Base-by-base conservation (phyloP, 1,284 basidiomycete species). In the Trichosporon sp. region DNA sequence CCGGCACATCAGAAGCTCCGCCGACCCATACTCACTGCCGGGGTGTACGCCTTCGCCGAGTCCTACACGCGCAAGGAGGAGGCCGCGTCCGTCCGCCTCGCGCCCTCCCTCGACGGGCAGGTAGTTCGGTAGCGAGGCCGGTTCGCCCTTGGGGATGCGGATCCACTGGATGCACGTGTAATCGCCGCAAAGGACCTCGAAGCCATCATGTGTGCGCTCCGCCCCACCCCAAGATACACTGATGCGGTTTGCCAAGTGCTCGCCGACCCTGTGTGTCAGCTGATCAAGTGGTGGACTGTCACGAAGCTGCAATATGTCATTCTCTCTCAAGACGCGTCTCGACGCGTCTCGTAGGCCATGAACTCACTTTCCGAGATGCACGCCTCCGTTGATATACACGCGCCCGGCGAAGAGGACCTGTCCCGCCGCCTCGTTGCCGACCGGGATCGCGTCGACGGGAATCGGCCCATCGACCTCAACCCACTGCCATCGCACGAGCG, bases 281-380 rank as follows among this genome's bases (percentile, higher is more conserved):
- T 14, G 3, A 44, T 6, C 1, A n/a, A n/a, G 14, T 36, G 7
- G 1, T 1, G 19, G 21, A 36, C 16, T 8, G 19, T 4, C 16
- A 31, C 8, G 4, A 31, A 8, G 21, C 16, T 14, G 29, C n/a
- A n/a, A n/a, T n/a, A n/a, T n/a, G n/a, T n/a, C n/a, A n/a, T n/a
- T n/a, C n/a, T n/a, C n/a, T n/a, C n/a, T n/a, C n/a, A n/a, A n/a
- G n/a, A n/a, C n/a, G n/a, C n/a, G n/a, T n/a, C n/a, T n/a, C n/a
- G n/a, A n/a, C n/a, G n/a, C n/a, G n/a, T n/a, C n/a, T n/a, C n/a
- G n/a, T n/a, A n/a, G n/a, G n/a, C n/a, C n/a, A n/a, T n/a, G n/a
- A n/a, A 72, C 74, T 70, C 66, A 77, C 76, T 80, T 80, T 56
- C 79, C 79, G 21, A 78, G 67, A 59, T 79, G 77, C 4, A 80